Percentiles rank a stretch among this genome's conserved stretches.
These are phyloP conservation scores for Chenopodium quinoa DNA, from an alignment of 148 eudicot genomes.

Conservation along the genomic window DNA sequence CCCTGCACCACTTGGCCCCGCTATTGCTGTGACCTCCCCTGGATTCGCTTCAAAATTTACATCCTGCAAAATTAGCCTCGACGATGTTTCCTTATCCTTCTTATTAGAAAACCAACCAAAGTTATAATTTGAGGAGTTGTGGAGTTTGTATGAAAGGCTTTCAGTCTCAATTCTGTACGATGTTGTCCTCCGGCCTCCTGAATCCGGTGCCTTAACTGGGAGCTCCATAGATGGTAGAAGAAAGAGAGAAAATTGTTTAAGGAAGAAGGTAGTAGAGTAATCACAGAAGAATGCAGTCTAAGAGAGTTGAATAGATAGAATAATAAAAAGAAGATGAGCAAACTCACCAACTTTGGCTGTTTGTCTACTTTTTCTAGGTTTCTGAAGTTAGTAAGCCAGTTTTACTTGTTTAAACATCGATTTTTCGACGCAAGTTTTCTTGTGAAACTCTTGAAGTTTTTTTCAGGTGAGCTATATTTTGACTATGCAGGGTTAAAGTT, in stretches of 20 bases:
- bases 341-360: constrained; percentile 51
- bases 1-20: constrained; percentile 97
- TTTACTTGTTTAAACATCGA: constrained; percentile 20
- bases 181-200: constrained; percentile 25
- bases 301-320: constrained; percentile 15
- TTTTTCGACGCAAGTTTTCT: constrained; percentile 14
- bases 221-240: constrained; percentile 47
- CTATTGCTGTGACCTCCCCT: constrained; percentile 82
- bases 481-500: constrained; percentile 42
- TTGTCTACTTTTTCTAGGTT: constrained; percentile 13
- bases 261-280: background rate
- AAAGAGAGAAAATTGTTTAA: constrained; percentile 3
- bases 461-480: constrained; percentile 51
- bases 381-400: constrained; percentile 16
- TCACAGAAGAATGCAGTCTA: constrained; percentile 6
- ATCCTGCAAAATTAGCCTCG: constrained; percentile 52
- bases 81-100: constrained; percentile 21
- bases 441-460: constrained; percentile 10
- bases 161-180: constrained; percentile 54
- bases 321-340: constrained; percentile 54
- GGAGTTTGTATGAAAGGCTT: constrained; percentile 42
- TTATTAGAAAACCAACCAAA: constrained; percentile 26
- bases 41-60: constrained; percentile 75
- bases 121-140: constrained; percentile 24
- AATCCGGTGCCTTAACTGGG: constrained; percentile 42